Conservation (phyloP, 2,329 filamentous ascomycete species). For the Scolecobasidium constrictum region DNA sequence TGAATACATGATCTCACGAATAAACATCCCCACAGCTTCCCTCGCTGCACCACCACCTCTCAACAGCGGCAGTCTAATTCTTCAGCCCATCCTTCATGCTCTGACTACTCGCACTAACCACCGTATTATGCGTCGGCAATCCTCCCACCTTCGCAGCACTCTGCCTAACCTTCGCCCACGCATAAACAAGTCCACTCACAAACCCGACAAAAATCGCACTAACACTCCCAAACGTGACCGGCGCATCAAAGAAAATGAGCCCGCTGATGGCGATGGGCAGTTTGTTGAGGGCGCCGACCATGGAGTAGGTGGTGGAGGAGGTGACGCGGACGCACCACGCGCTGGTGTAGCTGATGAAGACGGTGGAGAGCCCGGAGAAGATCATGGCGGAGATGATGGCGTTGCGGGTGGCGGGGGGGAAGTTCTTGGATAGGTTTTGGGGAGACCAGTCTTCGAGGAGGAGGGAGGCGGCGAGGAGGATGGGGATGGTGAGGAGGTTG, state of each 20-base stretch:
- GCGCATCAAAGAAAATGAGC: constrained; percentile 88
- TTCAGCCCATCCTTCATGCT: constrained; percentile 35
- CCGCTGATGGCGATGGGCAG: constrained; percentile 88
- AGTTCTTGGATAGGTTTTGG: constrained; percentile 75
- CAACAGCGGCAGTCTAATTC: neutral
- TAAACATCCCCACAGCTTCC: too few species aligned
- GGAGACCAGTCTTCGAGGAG: constrained; percentile 86
- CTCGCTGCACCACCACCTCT: too few species aligned
- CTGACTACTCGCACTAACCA: constrained; percentile 81
- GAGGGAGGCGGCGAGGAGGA: constrained; percentile 72
- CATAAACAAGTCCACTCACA: constrained; percentile 82
- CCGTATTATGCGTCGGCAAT: constrained; percentile 54
- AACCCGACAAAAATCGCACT: constrained; percentile 88
- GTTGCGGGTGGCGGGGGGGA: constrained; percentile 72
- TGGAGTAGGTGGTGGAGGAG: constrained; percentile 94
- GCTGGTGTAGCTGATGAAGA: constrained; percentile 99
- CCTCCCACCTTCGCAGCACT: constrained; percentile 53
- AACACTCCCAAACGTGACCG: constrained; percentile 83
- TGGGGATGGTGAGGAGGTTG: constrained; percentile 91
- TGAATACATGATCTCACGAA: too few species aligned
- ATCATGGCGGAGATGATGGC: constrained; percentile 78
- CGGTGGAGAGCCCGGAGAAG: constrained; percentile 82
- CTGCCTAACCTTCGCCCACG: constrained; percentile 77
- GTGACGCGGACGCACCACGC: constrained; percentile 98
- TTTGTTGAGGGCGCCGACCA: constrained; percentile 98